phyloP scores from a whole-genome alignment of 148 eudicot species.

The Cornus florida region DNA sequence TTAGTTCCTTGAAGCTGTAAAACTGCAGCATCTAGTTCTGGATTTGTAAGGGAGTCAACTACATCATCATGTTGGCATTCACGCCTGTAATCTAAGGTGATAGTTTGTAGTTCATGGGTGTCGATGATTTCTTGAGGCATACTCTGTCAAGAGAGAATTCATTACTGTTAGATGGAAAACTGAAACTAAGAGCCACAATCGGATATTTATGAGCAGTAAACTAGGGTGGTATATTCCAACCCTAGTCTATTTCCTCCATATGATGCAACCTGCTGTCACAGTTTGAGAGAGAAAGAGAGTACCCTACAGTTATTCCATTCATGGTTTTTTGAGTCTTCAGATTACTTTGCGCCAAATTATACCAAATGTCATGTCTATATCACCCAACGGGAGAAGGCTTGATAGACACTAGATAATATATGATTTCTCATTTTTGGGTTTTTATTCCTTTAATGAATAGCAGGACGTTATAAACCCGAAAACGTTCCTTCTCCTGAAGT shows the following conservation, averaged over 20 bases:
- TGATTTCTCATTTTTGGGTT: background rate
- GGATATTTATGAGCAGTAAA: too few relatives aligned
- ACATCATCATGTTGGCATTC: conserved; percentile 85
- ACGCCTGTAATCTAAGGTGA: conserved; percentile 81
- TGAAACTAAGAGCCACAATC: background rate
- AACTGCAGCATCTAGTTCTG: conserved; percentile 36
- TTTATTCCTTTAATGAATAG: background rate
- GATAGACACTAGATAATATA: too few relatives aligned
- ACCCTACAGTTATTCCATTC: too few relatives aligned
- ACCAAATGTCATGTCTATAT: too few relatives aligned
- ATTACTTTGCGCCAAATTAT: too few relatives aligned
- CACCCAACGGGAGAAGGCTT: too few relatives aligned
- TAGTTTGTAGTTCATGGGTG: conserved; percentile 75
- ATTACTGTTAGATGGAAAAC: background rate
- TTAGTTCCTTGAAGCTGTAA: conserved; percentile 40
- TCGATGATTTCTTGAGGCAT: conserved; percentile 78
- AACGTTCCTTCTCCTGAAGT: background rate
- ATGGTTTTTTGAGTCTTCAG: too few relatives aligned
- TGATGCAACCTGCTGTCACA: background rate
- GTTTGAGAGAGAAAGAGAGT: too few relatives aligned
- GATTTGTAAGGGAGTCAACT: conserved; percentile 76
- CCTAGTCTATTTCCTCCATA: too few relatives aligned
- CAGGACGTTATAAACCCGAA: background rate
- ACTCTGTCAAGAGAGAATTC: conserved; percentile 47
- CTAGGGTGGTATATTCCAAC: too few relatives aligned